Conservation (phyloP, 768 basidiomycete species). For the Amanita inopinata region DNA sequence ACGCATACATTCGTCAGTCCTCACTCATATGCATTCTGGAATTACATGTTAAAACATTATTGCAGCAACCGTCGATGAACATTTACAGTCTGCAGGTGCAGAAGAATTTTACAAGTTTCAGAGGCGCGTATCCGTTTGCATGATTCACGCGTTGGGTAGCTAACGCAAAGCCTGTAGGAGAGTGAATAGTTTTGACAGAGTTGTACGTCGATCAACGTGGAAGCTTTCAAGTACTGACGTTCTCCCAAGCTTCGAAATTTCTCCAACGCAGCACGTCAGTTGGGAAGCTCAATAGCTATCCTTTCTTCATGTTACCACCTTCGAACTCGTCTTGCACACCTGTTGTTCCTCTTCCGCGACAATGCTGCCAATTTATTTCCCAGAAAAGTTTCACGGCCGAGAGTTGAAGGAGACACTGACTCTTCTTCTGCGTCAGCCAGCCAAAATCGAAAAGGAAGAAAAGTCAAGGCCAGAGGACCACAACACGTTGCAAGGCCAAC, state of each 20-base stretch:
- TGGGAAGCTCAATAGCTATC: constrained; percentile 71
- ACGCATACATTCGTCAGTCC: no score
- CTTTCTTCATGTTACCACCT: constrained; percentile 66
- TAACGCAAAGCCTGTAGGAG: constrained; percentile 26
- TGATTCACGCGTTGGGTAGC: constrained; percentile 9
- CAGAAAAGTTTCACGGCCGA: constrained; percentile 41
- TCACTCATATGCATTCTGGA: no score
- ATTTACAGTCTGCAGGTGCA: constrained; percentile 57
- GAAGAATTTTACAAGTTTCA: constrained; percentile 57
- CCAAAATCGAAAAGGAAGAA: constrained; percentile 22
- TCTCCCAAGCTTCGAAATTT: constrained; percentile 55
- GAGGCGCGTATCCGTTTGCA: constrained; percentile 27
- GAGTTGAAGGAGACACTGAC: constrained; percentile 25
- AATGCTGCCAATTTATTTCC: constrained; percentile 75
- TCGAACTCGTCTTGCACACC: constrained; percentile 58
- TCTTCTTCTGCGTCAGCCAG: constrained; percentile 20
- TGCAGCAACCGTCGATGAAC: constrained; percentile 65
- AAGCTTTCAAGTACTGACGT: constrained; percentile 1
- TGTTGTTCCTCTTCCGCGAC: constrained; percentile 62
- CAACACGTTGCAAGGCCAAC: constrained; percentile 44
- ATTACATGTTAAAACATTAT: no score
- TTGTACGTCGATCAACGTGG: constrained; percentile 28
- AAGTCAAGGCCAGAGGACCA: constrained; percentile 27
- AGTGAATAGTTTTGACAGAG: constrained; percentile 54
- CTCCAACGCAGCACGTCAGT: constrained; percentile 64